phyloP scores from a whole-genome alignment of 306 rosid species.

The Vachellia collinsii region DNA sequence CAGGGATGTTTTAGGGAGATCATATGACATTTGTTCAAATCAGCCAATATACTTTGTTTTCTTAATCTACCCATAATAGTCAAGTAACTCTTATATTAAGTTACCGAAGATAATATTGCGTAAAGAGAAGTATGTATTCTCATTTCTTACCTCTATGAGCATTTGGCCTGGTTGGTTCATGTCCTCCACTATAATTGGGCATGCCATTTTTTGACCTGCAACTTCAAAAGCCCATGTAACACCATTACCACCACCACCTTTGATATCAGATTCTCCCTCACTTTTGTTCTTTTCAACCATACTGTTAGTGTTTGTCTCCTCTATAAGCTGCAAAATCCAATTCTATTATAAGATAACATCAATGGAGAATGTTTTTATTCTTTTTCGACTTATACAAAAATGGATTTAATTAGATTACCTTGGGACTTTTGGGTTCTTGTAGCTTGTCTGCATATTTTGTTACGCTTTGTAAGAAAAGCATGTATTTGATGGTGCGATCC shows the following conservation, averaged over 20 bases:
- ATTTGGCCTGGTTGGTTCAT: constrained; percentile 76
- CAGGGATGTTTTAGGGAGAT: too few relatives aligned
- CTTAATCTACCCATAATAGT: too few relatives aligned
- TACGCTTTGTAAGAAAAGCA: constrained; percentile 72
- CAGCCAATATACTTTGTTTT: too few relatives aligned
- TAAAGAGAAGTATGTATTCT: not conserved
- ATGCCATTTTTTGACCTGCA: constrained; percentile 63
- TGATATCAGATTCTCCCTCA: constrained; percentile 31
- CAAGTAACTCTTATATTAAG: too few relatives aligned
- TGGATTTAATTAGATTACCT: constrained; percentile 51
- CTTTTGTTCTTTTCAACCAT: constrained; percentile 48
- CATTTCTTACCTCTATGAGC: constrained; percentile 75
- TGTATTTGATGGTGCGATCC: constrained; percentile 83
- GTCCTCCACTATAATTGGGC: constrained; percentile 88
- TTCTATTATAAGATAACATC: constrained; percentile 10
- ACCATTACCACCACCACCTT: constrained; percentile 44
- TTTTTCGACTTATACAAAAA: not conserved
- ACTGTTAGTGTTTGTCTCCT: constrained; percentile 50
- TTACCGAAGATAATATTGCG: not conserved
- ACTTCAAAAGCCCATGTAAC: constrained; percentile 84
- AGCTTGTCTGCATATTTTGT: constrained; percentile 71
- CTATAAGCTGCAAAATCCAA: constrained; percentile 54
- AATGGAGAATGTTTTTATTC: constrained; percentile 9
- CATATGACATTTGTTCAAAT: too few relatives aligned
- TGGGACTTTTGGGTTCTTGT: constrained; percentile 60